Conservation (phyloP, 352 stramenopile species). For the Pythium vanterpoolii region DNA sequence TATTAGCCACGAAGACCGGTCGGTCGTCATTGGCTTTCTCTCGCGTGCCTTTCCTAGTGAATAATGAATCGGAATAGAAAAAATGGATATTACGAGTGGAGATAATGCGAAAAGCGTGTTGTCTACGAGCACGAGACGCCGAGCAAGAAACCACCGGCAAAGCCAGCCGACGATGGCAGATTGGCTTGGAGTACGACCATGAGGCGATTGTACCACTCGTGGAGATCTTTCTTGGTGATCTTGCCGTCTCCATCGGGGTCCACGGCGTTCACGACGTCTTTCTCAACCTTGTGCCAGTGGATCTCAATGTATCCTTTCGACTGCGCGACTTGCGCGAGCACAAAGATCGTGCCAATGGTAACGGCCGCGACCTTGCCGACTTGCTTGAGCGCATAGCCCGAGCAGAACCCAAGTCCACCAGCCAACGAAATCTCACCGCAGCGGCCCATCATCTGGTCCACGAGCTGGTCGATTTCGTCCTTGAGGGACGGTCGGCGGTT, state of each 20-base stretch:
- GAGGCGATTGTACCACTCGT: constrained; percentile 72
- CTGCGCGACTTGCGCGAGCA: constrained; percentile 69
- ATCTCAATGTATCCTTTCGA: constrained; percentile 89
- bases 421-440: constrained; percentile 74
- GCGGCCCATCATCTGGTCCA: constrained; percentile 57
- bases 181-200: constrained; percentile 77
- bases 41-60: constrained; percentile 70
- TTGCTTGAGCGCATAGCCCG: constrained; percentile 81
- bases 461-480: constrained; percentile 56
- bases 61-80: constrained; percentile 16
- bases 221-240: constrained; percentile 77
- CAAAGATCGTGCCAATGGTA: constrained; percentile 75
- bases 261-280: constrained; percentile 77
- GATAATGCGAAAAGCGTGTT: neutral
- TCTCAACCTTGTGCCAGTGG: constrained; percentile 88
- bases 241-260: constrained; percentile 84
- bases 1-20: constrained; percentile 64
- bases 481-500: constrained; percentile 26
- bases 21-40: constrained; percentile 76
- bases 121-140: constrained; percentile 58
- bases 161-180: constrained; percentile 77
- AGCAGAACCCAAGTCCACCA: constrained; percentile 72
- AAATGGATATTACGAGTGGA: neutral
- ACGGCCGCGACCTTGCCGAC: constrained; percentile 74
- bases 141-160: constrained; percentile 73